Evolutionary conservation across 805 yeast species (phyloP), one percentile per base, ranked within the genome.

Genomic region (Pichia gijzeniarum): DNA sequence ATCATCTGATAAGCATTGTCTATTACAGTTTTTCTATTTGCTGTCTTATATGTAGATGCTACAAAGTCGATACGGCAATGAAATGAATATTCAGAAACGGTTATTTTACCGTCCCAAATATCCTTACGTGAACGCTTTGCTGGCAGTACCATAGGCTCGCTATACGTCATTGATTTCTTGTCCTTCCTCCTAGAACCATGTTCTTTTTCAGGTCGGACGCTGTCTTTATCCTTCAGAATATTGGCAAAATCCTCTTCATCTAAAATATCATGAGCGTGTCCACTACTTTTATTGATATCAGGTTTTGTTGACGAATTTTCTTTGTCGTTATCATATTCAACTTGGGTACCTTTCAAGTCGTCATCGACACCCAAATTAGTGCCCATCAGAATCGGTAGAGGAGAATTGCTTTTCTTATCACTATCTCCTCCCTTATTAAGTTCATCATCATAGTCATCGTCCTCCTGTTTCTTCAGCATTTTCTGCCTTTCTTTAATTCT

Each of bases 181-280:
- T 32, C 28, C 19, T 35, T 27, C 28, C 10, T 21, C 13, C 44
- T 28, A 31, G 12, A 7, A 27, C 28, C 20, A 37, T 34, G n/a
- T 22, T 9, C 27, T 35, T 14, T 39, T 31, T 44, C 39, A 19
- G 14, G 20, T 3, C n/a, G 5, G 5, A 3, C 32, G 10, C 38
- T 22, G 13, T 14, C 14, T 16, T 14, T 42, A 18, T 40, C 51
- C 35, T 43, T 43, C 6, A 54, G 17, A 18, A 51, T 52, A 39
- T 47, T 43, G 19, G 48, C 49, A 34, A 53, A 53, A n/a, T 45
- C 48, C 14, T 48, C 56, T 20, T 52, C 56, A 32, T 54, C 50
- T 20, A 49, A 53, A 6, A 41, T 40, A 22, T 44, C 52, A 27
- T 27, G 42, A 4, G 25, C 46, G 19, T 46, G 48, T 25, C 28